phyloP scores from a whole-genome alignment of 768 basidiomycete species.

The Lentinula aciculospora region DNA sequence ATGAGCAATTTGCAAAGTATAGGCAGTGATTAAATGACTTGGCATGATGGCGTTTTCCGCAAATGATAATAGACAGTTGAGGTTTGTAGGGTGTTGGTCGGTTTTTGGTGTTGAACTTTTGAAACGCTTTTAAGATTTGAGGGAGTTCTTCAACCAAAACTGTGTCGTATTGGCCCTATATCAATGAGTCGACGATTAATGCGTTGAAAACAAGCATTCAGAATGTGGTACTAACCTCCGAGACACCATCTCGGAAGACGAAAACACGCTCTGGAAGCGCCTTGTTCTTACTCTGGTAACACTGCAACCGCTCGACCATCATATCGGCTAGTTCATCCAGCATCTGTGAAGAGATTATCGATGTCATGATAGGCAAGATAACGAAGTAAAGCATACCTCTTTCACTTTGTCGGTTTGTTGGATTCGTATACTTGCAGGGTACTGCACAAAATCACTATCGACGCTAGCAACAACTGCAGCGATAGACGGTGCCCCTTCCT shows the following conservation, averaged over 20 bases:
- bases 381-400: constrained; percentile 23
- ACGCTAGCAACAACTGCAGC: constrained; percentile 79
- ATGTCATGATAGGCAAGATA: background rate
- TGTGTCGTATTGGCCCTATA: constrained; percentile 68
- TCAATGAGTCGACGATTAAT: background rate
- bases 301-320: constrained; percentile 63
- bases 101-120: constrained; percentile 36
- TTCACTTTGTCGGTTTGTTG: constrained; percentile 46
- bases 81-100: constrained; percentile 51
- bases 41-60: constrained; percentile 73
- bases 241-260: constrained; percentile 79
- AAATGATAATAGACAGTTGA: constrained; percentile 65
- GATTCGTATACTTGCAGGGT: constrained; percentile 66
- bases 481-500: constrained; percentile 72
- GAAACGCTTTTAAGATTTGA: constrained; percentile 56
- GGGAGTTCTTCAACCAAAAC: constrained; percentile 59
- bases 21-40: no score
- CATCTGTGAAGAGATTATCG: constrained; percentile 45
- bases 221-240: constrained; percentile 45
- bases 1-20: no score
- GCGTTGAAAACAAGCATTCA: background rate
- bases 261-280: constrained; percentile 61
- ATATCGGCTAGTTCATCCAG: constrained; percentile 58
- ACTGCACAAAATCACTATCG: constrained; percentile 67
- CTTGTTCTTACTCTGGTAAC: constrained; percentile 51